phyloP scores from a whole-genome alignment of 352 stramenopile species.

The Pythium brachiatum region DNA sequence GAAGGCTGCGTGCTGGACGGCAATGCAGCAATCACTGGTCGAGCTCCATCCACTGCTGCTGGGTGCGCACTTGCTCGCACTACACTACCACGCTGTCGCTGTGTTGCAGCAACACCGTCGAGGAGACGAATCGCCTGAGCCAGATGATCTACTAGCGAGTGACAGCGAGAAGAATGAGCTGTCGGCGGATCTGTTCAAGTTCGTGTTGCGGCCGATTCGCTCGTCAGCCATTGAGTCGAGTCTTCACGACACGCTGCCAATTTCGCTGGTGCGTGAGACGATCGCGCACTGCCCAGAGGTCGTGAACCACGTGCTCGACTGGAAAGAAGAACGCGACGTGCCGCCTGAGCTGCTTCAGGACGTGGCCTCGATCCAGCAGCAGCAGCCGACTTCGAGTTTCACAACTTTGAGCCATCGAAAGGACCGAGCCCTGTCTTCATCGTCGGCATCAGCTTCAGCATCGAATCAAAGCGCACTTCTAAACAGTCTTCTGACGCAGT shows the following conservation, averaged over 20 bases:
- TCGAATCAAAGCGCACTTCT: slow-evolving; percentile 5
- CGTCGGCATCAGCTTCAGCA: not conserved
- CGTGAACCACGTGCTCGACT: slow-evolving; percentile 75
- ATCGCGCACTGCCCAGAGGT: slow-evolving; percentile 76
- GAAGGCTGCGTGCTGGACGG: slow-evolving; percentile 38
- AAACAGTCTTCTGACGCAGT: slow-evolving; percentile 3
- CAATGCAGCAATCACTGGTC: slow-evolving; percentile 47
- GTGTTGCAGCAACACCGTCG: slow-evolving; percentile 14
- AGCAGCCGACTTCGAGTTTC: not conserved
- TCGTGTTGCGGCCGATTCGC: slow-evolving; percentile 69
- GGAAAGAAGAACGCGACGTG: slow-evolving; percentile 67
- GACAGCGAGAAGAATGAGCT: slow-evolving; percentile 25
- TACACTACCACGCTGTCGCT: slow-evolving; percentile 45
- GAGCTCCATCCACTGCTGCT: slow-evolving; percentile 58
- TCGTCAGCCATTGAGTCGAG: slow-evolving; percentile 80
- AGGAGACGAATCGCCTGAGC: not conserved
- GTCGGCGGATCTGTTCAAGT: slow-evolving; percentile 72
- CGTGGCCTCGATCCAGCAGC: slow-evolving; percentile 10
- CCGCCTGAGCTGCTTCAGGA: slow-evolving; percentile 43
- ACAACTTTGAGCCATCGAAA: not conserved
- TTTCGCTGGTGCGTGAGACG: slow-evolving; percentile 71
- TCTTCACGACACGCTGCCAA: slow-evolving; percentile 67
- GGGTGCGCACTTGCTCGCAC: slow-evolving; percentile 52
- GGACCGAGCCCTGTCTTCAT: slow-evolving; percentile 3
- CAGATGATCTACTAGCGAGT: slow-evolving; percentile 36